Evolutionary conservation across 2,329 filamentous ascomycete genomes (phyloP).

Genomic region (Ceratocystis diversiconidia): DNA sequence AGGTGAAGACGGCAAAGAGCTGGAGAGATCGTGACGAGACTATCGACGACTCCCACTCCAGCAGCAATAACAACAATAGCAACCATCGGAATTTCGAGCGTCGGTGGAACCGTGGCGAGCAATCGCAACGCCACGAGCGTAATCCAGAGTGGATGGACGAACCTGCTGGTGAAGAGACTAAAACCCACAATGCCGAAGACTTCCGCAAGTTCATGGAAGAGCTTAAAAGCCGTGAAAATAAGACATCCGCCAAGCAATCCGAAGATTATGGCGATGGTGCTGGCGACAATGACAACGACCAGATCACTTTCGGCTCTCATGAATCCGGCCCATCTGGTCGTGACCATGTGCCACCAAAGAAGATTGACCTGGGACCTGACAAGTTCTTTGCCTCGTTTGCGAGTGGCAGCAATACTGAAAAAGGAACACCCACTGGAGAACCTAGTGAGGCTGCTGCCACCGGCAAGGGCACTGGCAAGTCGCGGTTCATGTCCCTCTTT

Average conservation of each 20-base stretch:
- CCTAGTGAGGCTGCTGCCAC: conserved; percentile 26
- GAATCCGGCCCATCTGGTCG: conserved; percentile 13
- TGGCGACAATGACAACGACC: conserved; percentile 25
- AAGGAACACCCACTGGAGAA: conserved; percentile 38
- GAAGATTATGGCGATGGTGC: conserved; percentile 22
- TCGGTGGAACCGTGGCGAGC: conserved; percentile 43
- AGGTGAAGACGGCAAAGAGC: conserved; percentile 34
- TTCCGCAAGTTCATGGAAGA: conserved; percentile 89
- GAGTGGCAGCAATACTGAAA: conserved; percentile 30
- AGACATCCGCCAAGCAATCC: not conserved
- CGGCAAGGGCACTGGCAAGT: conserved; percentile 36
- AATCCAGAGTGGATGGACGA: conserved; percentile 88
- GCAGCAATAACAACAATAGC: conserved; percentile 29
- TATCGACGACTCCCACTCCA: conserved; percentile 42
- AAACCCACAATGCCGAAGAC: conserved; percentile 71
- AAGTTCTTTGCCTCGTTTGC: conserved; percentile 58
- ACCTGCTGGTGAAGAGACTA: conserved; percentile 51
- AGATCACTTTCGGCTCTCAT: not conserved
- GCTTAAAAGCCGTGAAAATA: conserved; percentile 51
- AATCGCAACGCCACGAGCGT: conserved; percentile 48
- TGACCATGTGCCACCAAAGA: conserved; percentile 10
- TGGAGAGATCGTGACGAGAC: conserved; percentile 42
- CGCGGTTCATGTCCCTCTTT: conserved; percentile 76
- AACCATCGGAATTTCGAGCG: conserved; percentile 27
- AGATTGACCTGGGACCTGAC: conserved; percentile 52